Conservation (phyloP, 129 eudicot genomes). For the Flaveria linearis region DNA sequence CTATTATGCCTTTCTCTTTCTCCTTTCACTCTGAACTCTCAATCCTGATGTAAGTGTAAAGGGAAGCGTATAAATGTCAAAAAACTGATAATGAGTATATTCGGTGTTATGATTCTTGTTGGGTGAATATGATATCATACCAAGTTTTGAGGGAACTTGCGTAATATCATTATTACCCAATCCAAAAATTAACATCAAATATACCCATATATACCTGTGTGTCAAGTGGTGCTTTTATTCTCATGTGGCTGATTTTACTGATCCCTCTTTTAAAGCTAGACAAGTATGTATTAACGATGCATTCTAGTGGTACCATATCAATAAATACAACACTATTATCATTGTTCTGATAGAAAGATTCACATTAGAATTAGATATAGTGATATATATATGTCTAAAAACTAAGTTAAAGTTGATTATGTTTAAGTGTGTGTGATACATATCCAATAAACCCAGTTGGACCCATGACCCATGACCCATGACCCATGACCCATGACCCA, state of each 20-base stretch:
- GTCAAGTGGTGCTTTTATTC: neutral
- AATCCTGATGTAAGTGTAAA: neutral
- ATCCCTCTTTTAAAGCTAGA: neutral
- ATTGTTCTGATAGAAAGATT: neutral
- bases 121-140: neutral
- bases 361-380: neutral
- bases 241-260: neutral
- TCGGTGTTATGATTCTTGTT: neutral
- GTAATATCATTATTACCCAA: neutral
- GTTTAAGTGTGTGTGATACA: neutral
- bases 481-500: too few relatives aligned
- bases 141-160: neutral
- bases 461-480: too few relatives aligned
- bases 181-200: neutral
- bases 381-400: neutral
- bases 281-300: neutral
- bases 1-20: neutral
- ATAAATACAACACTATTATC: neutral
- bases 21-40: neutral
- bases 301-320: neutral
- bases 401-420: neutral
- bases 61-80: neutral
- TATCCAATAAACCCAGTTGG: too few relatives aligned
- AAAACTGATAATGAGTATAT: neutral
- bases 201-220: neutral